Percentiles rank a stretch among this genome's conserved stretches.
Conservation (phyloP, 768 basidiomycete genomes). For the Trametes coccinea region DNA sequence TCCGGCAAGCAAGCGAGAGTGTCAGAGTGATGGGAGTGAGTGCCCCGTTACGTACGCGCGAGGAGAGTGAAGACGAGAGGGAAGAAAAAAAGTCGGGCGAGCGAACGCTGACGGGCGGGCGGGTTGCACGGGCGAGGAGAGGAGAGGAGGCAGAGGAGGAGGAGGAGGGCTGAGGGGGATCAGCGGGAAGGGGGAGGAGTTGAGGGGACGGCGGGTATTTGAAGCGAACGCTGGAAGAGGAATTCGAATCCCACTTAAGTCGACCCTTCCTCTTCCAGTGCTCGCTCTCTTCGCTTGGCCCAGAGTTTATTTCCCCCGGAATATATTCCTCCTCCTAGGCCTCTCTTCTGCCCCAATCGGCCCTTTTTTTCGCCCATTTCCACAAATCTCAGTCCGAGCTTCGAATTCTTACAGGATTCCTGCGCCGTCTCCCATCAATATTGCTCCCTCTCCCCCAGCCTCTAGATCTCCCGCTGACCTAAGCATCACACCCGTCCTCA, state of each 20-base stretch:
- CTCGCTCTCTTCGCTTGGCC: constrained; percentile 2
- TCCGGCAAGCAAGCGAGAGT: constrained; percentile 12
- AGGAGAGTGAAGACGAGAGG: not conserved
- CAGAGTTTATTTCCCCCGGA: constrained; percentile 10
- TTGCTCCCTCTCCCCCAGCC: no score
- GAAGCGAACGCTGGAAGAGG: constrained; percentile 15
- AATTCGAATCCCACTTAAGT: not conserved
- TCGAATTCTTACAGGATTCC: no score
- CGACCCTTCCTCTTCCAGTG: no score
- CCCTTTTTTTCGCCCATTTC: no score
- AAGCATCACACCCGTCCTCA: constrained; percentile 9
- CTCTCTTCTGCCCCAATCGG: no score
- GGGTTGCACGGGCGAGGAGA: not conserved
- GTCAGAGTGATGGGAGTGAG: constrained; percentile 10
- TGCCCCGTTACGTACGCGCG: constrained; percentile 6
- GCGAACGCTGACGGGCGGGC: not conserved
- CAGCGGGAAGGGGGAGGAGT: constrained; percentile 13
- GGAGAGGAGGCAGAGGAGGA: not conserved
- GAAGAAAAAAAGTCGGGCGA: not conserved
- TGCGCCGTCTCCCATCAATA: no score
- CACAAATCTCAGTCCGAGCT: no score
- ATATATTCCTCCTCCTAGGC: not conserved
- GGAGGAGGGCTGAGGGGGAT: constrained; percentile 10
- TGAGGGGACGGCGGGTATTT: constrained; percentile 13
- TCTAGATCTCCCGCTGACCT: not conserved